These are phyloP conservation scores for Colletotrichum chrysophilum DNA, from an alignment of 2,329 filamentous ascomycete genomes.

Conservation along the genomic window DNA sequence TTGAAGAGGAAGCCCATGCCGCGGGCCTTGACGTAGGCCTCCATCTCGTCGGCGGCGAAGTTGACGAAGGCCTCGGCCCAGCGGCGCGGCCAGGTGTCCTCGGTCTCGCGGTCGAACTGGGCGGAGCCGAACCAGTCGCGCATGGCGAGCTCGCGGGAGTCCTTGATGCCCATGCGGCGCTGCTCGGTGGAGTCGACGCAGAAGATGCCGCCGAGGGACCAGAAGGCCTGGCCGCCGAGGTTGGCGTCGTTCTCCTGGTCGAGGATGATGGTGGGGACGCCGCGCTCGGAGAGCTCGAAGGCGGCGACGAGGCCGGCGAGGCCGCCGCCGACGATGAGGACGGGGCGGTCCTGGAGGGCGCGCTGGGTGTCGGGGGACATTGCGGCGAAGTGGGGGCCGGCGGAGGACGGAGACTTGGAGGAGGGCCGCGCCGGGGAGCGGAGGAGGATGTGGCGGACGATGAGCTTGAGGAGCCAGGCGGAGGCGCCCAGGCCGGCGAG, in stretches of 20 bases:
- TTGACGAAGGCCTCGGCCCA: slow-evolving; percentile 71
- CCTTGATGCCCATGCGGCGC: slow-evolving; percentile 62
- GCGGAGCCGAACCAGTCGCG: slow-evolving; percentile 65
- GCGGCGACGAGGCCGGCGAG: slow-evolving; percentile 66
- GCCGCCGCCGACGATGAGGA: slow-evolving; percentile 62
- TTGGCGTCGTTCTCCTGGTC: slow-evolving; percentile 64
- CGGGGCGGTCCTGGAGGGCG: slow-evolving; percentile 36
- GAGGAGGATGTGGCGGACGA: slow-evolving; percentile 19
- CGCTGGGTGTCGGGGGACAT: slow-evolving; percentile 4
- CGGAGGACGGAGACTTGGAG: not conserved
- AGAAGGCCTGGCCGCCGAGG: slow-evolving; percentile 68
- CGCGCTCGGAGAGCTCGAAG: slow-evolving; percentile 57
- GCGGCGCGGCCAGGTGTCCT: slow-evolving; percentile 62
- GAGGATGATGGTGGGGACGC: slow-evolving; percentile 55
- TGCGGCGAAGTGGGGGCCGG: slow-evolving; percentile 10
- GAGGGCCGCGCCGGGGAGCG: slow-evolving; percentile 10
- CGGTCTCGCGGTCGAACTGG: slow-evolving; percentile 59
- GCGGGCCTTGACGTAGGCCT: slow-evolving; percentile 57
- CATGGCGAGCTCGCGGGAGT: slow-evolving; percentile 61
- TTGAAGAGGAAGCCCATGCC: slow-evolving; percentile 59
- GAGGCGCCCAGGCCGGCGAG: slow-evolving; percentile 13
- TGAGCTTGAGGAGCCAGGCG: slow-evolving; percentile 16
- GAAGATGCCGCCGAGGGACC: slow-evolving; percentile 68
- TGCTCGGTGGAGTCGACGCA: slow-evolving; percentile 63
- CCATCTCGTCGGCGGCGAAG: slow-evolving; percentile 65